Base-by-base conservation (phyloP, 371 early-diverging fungal genomes). In the Chytridiales sp. region DNA sequence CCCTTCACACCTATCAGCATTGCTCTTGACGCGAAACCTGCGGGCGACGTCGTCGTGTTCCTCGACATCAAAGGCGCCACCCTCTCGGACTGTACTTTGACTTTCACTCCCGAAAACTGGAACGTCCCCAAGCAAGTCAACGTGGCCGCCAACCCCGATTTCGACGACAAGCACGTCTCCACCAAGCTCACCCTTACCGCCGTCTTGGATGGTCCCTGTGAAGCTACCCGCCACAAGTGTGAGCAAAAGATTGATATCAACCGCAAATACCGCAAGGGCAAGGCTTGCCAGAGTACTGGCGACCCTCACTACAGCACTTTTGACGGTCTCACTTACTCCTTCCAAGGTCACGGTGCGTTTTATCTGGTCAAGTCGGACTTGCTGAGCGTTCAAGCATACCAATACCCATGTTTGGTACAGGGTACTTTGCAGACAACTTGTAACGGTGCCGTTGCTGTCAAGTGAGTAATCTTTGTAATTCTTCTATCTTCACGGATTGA, bases 251-350 rank as follows among this genome's bases (percentile, higher is more conserved):
- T 38, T 26, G 21, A 11, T 29, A 27, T 42, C 24, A 55, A 55
- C 40, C 40, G 39, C 40, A 42, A 26, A 21, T 17, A 30, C 9
- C 31, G 15, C 6, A 42, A 19, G 11, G 19, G 13, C 42, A 13
- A 31, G 29, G 13, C 53, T 13, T 64, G 64, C 59, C 24, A 6
- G 9, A 21, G 30, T 24, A 35, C 52, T 4, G 63, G 63, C 5
- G 63, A 63, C 35, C 63, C 63, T 4, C 63, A 63, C 63, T 35
- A 40, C 21, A 19, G 26, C 17, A 48, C 57, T 21, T 56, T 63
- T 36, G 41, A 56, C 49, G 43, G 46, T 4, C 4, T 21, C 4
- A 29, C 8, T 8, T 24, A 41, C 35, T 21, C n/a, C 11, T 48
- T 50, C 50, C 22, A 31, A 22, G 63, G 63, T 17, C 24, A n/a